Conservation (phyloP, 2,329 filamentous ascomycete genomes). For the Scedosporium dehoogii region DNA sequence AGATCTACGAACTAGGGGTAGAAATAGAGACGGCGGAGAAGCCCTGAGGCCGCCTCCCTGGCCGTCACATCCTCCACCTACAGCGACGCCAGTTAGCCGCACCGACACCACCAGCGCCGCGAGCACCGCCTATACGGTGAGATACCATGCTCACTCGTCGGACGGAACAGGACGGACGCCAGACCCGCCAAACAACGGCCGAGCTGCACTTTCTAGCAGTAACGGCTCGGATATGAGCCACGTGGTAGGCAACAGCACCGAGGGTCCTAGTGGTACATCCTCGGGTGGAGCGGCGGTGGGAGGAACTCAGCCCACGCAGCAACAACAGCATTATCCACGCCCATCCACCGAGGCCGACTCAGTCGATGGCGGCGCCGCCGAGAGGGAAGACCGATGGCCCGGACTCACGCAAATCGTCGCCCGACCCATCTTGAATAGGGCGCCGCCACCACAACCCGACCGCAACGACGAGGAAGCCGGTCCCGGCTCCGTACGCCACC, state of each 20-base stretch:
- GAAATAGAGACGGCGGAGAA: not conserved
- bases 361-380: not conserved
- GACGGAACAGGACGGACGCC: conserved; percentile 39
- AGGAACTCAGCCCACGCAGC: not conserved
- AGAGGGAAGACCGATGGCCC: not conserved
- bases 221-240: not conserved
- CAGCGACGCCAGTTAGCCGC: conserved; percentile 47
- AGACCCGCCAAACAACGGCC: conserved; percentile 17
- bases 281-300: not conserved
- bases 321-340: not conserved
- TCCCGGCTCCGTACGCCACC: conserved; percentile 8
- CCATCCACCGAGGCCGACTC: conserved; percentile 5
- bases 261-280: not conserved
- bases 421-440: not conserved
- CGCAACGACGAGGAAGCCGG: conserved; percentile 1
- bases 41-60: conserved; percentile 37
- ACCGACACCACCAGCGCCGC: conserved; percentile 54
- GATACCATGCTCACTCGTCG: conserved; percentile 45
- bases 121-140: conserved; percentile 53
- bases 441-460: not conserved
- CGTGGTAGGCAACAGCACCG: not conserved
- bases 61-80: conserved; percentile 45
- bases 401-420: not conserved
- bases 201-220: not conserved
- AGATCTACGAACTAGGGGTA: not conserved